Percentiles rank a stretch among this genome's conserved stretches.
phyloP scores from a whole-genome alignment of 257 asterid species.

The Datura wrightii region DNA sequence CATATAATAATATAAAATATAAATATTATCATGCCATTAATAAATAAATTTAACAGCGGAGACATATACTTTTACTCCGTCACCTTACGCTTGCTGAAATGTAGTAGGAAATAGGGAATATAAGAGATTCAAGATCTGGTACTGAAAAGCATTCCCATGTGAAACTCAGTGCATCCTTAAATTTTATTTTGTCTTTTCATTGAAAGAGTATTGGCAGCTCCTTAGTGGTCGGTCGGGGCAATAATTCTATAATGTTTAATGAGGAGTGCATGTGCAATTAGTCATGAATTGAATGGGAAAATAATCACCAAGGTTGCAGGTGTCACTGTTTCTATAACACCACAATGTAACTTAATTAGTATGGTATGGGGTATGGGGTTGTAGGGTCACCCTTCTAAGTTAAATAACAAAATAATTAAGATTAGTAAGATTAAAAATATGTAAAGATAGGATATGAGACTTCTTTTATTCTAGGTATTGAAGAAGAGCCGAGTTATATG shows the following conservation, averaged over 20 bases:
- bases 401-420: no score
- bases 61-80: no score
- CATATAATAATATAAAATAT: no score
- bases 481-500: no score
- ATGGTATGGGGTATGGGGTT: background rate
- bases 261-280: constrained; percentile 18
- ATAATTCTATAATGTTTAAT: constrained; percentile 7
- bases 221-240: background rate
- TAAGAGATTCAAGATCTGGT: constrained; percentile 24
- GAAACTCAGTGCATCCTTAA: constrained; percentile 7
- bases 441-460: no score
- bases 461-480: no score
- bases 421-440: no score
- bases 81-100: background rate
- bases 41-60: no score
- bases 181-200: constrained; percentile 14
- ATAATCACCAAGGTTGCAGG: no score
- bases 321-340: no score
- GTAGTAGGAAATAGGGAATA: constrained; percentile 18
- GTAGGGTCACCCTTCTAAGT: background rate
- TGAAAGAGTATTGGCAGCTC: background rate
- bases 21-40: no score
- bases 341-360: background rate
- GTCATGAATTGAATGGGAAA: background rate
- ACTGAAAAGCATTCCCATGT: constrained; percentile 24